Conservation (phyloP, 2,329 filamentous ascomycete genomes). For the Alternaria sp. region DNA sequence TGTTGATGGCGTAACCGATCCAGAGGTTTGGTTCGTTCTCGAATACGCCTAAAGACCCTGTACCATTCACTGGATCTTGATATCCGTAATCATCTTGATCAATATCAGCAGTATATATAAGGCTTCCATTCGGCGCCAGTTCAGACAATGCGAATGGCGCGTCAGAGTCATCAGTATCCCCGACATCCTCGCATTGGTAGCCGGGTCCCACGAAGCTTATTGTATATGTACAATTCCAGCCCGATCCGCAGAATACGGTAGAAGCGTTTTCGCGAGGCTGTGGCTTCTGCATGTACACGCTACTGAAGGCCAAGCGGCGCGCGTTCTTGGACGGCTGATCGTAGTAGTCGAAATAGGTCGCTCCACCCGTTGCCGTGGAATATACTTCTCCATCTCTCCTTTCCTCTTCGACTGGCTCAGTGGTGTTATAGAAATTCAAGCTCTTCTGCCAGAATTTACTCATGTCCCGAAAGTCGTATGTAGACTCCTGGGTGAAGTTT, state of each 20-base stretch:
- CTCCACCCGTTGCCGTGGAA: background rate
- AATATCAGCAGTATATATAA: slow-evolving; percentile 39
- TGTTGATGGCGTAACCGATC: slow-evolving; percentile 46
- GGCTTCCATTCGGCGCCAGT: slow-evolving; percentile 42
- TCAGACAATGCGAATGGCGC: slow-evolving; percentile 38
- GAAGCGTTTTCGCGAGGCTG: slow-evolving; percentile 32
- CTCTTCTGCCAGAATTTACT: slow-evolving; percentile 27
- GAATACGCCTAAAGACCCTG: slow-evolving; percentile 40
- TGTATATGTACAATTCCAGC: slow-evolving; percentile 47
- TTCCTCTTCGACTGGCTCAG: slow-evolving; percentile 27
- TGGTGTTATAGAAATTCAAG: slow-evolving; percentile 45
- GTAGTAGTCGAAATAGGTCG: slow-evolving; percentile 45
- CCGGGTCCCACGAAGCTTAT: slow-evolving; percentile 45
- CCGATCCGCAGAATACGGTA: slow-evolving; percentile 35
- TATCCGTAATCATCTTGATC: slow-evolving; percentile 39
- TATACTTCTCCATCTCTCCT: background rate
- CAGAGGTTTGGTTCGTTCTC: slow-evolving; percentile 44
- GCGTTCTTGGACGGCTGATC: slow-evolving; percentile 46
- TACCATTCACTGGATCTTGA: slow-evolving; percentile 34
- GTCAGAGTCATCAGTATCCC: slow-evolving; percentile 11
- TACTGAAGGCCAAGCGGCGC: slow-evolving; percentile 39
- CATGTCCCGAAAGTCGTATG: slow-evolving; percentile 40
- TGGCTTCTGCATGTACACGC: slow-evolving; percentile 41
- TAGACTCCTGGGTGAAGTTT: slow-evolving; percentile 41
- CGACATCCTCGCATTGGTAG: slow-evolving; percentile 45